A percentile compares a stretch with the other conserved stretches of the same genome.
phyloP scores from a whole-genome alignment of 1,284 basidiomycete genomes.

The Singerocomus rubriflavus region DNA sequence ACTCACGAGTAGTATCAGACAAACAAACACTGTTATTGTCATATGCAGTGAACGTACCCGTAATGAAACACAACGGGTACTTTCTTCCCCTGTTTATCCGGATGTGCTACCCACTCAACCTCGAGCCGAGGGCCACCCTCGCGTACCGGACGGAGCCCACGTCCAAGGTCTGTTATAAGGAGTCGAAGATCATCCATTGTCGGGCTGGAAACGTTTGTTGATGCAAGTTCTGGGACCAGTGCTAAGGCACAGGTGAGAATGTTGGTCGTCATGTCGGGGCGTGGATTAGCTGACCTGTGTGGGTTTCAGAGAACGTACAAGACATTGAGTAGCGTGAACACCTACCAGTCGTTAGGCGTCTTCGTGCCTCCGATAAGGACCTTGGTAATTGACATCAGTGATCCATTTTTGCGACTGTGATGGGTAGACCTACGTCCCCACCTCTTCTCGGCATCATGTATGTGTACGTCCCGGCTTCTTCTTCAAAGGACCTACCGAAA shows the following conservation, averaged over 20 bases:
- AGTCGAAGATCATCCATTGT: conserved; percentile 59
- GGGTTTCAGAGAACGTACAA: not conserved
- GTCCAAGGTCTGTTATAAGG: conserved; percentile 60
- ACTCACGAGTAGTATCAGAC: not conserved
- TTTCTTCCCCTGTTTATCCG: conserved; percentile 32
- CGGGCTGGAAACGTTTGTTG: conserved; percentile 48
- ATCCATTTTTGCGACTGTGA: not conserved
- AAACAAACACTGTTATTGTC: too few relatives aligned
- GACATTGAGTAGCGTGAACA: not conserved
- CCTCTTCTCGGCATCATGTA: conserved; percentile 69
- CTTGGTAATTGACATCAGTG: conserved; percentile 26
- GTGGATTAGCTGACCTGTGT: conserved; percentile 48
- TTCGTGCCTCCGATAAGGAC: conserved; percentile 66
- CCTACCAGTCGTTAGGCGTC: conserved; percentile 59
- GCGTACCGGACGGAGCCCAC: conserved; percentile 64
- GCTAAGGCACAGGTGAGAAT: conserved; percentile 58
- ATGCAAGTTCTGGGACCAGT: conserved; percentile 62
- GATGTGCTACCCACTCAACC: conserved; percentile 42
- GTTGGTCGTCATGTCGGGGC: conserved; percentile 54
- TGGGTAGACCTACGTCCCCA: conserved; percentile 50
- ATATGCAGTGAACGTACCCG: conserved; percentile 34
- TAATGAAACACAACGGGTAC: conserved; percentile 48
- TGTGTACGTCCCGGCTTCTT: conserved; percentile 48
- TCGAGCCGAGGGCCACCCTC: conserved; percentile 67
- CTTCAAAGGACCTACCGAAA: conserved; percentile 53